Percentiles rank a stretch among this genome's conserved stretches.
These are phyloP conservation scores for Candida quercuum DNA, from an alignment of 805 yeast species.

Conservation along the genomic window DNA sequence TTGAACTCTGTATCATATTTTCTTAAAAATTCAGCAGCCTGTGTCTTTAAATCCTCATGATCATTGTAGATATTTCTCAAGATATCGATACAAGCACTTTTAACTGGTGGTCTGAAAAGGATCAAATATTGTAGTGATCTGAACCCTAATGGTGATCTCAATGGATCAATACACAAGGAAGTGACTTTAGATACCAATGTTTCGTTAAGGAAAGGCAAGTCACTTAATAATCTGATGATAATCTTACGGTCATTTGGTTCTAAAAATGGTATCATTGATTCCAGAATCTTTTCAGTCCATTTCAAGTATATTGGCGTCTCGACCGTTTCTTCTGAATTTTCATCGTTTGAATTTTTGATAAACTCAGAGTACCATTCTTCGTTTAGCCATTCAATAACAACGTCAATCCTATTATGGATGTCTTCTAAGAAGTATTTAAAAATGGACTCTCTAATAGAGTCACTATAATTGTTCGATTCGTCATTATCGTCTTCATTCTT, in stretches of 20 bases:
- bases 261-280: constrained; percentile 75
- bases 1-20: constrained; percentile 33
- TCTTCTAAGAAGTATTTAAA: constrained; percentile 70
- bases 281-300: constrained; percentile 71
- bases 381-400: constrained; percentile 85
- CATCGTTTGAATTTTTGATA: constrained; percentile 22
- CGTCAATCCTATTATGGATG: constrained; percentile 65
- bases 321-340: constrained; percentile 14
- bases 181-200: constrained; percentile 59
- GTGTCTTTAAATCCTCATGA: constrained; percentile 45
- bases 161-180: constrained; percentile 82
- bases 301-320: constrained; percentile 49
- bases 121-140: constrained; percentile 76
- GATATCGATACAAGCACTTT: constrained; percentile 42
- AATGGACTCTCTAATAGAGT: constrained; percentile 62
- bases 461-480: constrained; percentile 37
- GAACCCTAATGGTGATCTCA: constrained; percentile 72
- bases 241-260: constrained; percentile 77
- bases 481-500: constrained; percentile 23
- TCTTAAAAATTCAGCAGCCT: constrained; percentile 38
- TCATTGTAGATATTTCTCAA: constrained; percentile 41
- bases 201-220: constrained; percentile 63
- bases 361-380: constrained; percentile 85
- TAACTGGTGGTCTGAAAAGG: constrained; percentile 88
- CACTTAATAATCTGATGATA: constrained; percentile 57